Conservation (phyloP, 108 stramenopile genomes). For the Skeletonema grethae region DNA sequence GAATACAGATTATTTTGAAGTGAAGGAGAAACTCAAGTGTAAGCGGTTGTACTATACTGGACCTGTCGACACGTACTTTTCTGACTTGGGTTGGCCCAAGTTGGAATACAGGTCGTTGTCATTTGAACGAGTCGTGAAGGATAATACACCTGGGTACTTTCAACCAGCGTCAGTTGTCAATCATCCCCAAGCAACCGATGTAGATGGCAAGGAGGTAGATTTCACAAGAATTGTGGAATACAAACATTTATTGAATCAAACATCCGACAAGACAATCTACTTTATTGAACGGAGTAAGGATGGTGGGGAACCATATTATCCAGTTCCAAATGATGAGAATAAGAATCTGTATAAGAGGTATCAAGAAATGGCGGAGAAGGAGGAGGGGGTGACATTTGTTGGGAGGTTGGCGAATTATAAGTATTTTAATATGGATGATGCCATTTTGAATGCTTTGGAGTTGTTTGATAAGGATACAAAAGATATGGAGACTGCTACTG, state of each 20-base stretch:
- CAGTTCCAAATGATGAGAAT: constrained; percentile 78
- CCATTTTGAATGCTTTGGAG: constrained; percentile 82
- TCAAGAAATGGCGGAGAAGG: constrained; percentile 67
- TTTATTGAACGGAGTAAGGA: constrained; percentile 65
- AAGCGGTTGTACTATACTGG: constrained; percentile 71
- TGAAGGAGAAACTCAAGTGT: constrained; percentile 51
- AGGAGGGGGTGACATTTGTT: constrained; percentile 76
- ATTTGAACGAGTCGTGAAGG: constrained; percentile 69
- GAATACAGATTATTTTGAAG: constrained; percentile 72
- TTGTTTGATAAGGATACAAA: constrained; percentile 63
- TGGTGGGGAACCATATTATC: constrained; percentile 82
- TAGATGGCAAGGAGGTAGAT: constrained; percentile 39
- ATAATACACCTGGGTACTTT: constrained; percentile 44
- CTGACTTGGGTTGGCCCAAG: constrained; percentile 59
- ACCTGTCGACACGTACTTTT: constrained; percentile 83
- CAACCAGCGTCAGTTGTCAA: constrained; percentile 73
- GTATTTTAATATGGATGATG: constrained; percentile 92
- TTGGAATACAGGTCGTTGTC: constrained; percentile 79
- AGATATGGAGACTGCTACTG: constrained; percentile 7
- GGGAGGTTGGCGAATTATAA: constrained; percentile 89
- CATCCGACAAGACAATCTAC: constrained; percentile 59
- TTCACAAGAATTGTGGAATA: constrained; percentile 68
- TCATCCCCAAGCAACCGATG: constrained; percentile 52
- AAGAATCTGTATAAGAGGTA: constrained; percentile 67
- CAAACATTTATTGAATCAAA: constrained; percentile 81